These are phyloP conservation scores for Aspergillus cejpii DNA, from an alignment of 2,329 filamentous ascomycete species.

Conservation along the genomic window DNA sequence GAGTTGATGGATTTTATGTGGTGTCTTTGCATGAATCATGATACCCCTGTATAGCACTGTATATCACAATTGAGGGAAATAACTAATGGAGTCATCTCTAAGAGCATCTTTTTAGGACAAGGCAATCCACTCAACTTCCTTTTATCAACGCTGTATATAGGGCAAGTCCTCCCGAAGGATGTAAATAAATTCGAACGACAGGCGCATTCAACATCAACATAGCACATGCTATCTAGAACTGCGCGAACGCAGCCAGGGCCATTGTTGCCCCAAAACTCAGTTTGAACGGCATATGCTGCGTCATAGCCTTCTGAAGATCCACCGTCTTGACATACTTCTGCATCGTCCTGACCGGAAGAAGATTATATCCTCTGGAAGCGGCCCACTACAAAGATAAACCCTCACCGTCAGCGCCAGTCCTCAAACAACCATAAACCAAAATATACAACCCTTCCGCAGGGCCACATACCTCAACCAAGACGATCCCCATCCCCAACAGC, in stretches of 20 bases:
- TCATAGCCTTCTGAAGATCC: slow-evolving; percentile 35
- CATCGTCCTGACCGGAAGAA: slow-evolving; percentile 38
- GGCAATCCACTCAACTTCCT: too few relatives aligned
- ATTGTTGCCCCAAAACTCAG: slow-evolving; percentile 42
- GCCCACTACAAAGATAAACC: slow-evolving; percentile 34
- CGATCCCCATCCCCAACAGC: slow-evolving; percentile 40
- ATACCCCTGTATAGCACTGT: slow-evolving; percentile 28
- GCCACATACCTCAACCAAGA: slow-evolving; percentile 39
- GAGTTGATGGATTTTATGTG: slow-evolving; percentile 19
- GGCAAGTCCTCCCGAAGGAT: background rate
- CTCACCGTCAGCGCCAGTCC: slow-evolving; percentile 2
- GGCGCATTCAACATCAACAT: too few relatives aligned
- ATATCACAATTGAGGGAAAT: slow-evolving; percentile 1
- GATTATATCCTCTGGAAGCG: slow-evolving; percentile 43
- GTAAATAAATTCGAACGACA: too few relatives aligned
- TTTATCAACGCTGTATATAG: too few relatives aligned
- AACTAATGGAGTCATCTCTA: background rate
- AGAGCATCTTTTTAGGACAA: background rate
- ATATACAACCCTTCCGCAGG: background rate
- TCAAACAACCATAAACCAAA: background rate
- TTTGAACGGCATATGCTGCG: slow-evolving; percentile 41
- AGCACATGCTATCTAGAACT: slow-evolving; percentile 34
- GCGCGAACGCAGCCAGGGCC: slow-evolving; percentile 42
- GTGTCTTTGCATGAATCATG: slow-evolving; percentile 22
- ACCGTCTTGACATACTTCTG: slow-evolving; percentile 39